Evolutionary conservation across 129 eudicot genomes (phyloP).

Genomic region (Scalesia atractyloides): DNA sequence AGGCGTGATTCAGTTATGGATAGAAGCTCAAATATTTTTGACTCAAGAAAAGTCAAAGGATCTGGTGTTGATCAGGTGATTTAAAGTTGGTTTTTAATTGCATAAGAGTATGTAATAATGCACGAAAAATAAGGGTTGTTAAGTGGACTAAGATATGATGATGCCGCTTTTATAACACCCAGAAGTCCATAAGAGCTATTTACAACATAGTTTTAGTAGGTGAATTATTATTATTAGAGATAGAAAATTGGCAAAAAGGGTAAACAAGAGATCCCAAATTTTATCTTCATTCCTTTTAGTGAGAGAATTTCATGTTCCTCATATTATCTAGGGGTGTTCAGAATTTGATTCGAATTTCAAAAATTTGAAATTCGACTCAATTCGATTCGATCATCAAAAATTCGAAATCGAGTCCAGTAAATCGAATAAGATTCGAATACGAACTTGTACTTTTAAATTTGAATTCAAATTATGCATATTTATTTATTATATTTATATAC

Average conservation of each 20-base stretch:
- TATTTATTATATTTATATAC: too few species aligned
- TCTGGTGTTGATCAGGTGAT: conserved; percentile 67
- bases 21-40: conserved; percentile 68
- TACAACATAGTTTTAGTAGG: conserved; percentile 1
- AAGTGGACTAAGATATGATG: not conserved
- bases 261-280: not conserved
- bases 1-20: conserved; percentile 76
- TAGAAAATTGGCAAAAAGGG: not conserved
- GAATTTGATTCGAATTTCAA: too few species aligned
- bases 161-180: not conserved
- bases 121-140: not conserved
- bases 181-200: not conserved
- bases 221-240: not conserved
- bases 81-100: conserved; percentile 7
- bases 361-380: too few species aligned
- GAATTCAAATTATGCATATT: too few species aligned
- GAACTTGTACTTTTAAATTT: too few species aligned
- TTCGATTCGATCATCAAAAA: too few species aligned
- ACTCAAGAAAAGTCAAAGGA: conserved; percentile 59
- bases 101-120: not conserved
- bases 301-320: not conserved
- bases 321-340: not conserved
- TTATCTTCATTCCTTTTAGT: not conserved
- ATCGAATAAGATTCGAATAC: too few species aligned
- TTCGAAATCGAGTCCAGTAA: too few species aligned